Base-by-base conservation (phyloP, 2,329 filamentous ascomycete species). In the Paecilomyces sp. region DNA sequence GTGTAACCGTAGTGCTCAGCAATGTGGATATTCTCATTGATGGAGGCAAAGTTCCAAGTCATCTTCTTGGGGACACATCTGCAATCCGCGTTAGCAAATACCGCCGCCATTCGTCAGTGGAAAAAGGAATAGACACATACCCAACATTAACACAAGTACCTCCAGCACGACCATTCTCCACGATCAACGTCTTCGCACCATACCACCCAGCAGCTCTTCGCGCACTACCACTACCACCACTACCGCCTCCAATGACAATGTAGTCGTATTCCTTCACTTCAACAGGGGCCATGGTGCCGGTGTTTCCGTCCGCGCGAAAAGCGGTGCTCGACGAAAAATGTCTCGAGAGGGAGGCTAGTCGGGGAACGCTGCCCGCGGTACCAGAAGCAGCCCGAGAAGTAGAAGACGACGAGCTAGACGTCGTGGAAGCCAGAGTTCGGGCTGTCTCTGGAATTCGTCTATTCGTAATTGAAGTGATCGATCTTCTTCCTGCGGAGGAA, bases 91-190 rank as follows among this genome's bases (percentile, higher is more conserved):
- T 36, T 3, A 34, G 56, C 15, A 57, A 36, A 55, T 34, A 34
- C 57, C 56, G 50, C 33, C 24, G 13, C 13, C 30, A 56, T 25
- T n/a, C n/a, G 33, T 18, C 34, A 31, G 31, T 18, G 6, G 8
- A 41, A 18, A 56, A 57, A 36, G 54, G 34, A 12, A 12, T 47
- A 8, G 22, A 50, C 33, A 68, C 76, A 65, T 72, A 82, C 79
- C 80, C 81, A 64, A 83, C 81, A 66, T 83, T 83, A 58, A 83
- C 80, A 68, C 80, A 82, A 52, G 75, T 79, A 57, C 79, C 80
- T 33, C 80, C 80, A 30, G 76, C 77, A 25, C 74, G 71, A 25
- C 78, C 77, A 62, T 78, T 79, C 65, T 82, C 79, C 51, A 83
- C 74, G 59, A 83, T 76, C 63, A 82, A 63, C 3, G 78, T 80